phyloP scores from a whole-genome alignment of 768 basidiomycete species.

The Boletus eberwhitei region DNA sequence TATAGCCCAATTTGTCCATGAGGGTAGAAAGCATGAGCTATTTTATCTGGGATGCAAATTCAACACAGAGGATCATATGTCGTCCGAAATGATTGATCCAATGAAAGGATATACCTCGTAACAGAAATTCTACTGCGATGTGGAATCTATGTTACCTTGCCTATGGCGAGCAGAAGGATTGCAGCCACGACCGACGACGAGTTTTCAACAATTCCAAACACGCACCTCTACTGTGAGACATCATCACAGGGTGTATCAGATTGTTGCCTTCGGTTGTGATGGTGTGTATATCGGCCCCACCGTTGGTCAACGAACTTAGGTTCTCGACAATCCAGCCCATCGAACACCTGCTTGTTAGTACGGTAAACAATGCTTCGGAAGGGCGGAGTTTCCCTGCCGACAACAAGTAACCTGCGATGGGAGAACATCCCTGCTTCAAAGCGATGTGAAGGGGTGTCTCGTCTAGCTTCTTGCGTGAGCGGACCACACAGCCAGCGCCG shows the following conservation, averaged over 20 bases:
- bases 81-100: not conserved
- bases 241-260: not conserved
- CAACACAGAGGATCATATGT: conserved; percentile 1
- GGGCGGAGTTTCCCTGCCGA: not conserved
- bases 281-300: not conserved
- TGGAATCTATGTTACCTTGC: not conserved
- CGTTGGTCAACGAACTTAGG: not conserved
- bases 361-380: not conserved
- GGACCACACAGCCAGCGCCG: not conserved
- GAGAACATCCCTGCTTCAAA: not conserved
- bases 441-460: not conserved
- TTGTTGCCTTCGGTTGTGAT: too few species aligned
- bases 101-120: not conserved
- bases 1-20: conserved; percentile 1
- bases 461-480: too few species aligned
- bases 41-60: not conserved
- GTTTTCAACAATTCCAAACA: too few species aligned
- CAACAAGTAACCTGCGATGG: not conserved
- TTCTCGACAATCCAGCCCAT: not conserved
- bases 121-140: not conserved
- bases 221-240: not conserved
- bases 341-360: not conserved
- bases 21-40: not conserved
- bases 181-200: not conserved
- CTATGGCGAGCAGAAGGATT: not conserved